A percentile compares a stretch with the other conserved stretches of the same genome.
These are phyloP conservation scores for Trypanosoma mega DNA, from an alignment of 208 protist genomes.

Conservation along the genomic window DNA sequence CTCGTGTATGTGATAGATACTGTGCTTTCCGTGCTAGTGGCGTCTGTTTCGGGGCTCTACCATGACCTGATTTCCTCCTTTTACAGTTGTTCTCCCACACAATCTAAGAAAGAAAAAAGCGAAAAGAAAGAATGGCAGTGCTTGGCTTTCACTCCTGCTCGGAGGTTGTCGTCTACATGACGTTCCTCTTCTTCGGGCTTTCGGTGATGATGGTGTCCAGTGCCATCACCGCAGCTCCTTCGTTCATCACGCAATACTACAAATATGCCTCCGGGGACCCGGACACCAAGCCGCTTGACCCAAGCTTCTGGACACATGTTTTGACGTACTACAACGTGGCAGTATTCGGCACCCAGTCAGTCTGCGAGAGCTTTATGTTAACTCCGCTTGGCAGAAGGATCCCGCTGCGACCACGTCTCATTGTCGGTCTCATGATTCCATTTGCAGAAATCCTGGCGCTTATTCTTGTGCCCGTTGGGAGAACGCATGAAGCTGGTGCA, in stretches of 20 bases:
- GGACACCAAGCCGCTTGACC: conserved; percentile 36
- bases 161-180: conserved; percentile 75
- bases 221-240: conserved; percentile 74
- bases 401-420: conserved; percentile 45
- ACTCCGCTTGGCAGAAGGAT: conserved; percentile 44
- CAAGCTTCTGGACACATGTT: conserved; percentile 70
- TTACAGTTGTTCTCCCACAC: too few species aligned
- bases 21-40: too few species aligned
- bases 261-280: conserved; percentile 57
- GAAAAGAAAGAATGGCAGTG: too few species aligned
- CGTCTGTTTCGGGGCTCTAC: too few species aligned
- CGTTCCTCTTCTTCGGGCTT: conserved; percentile 81
- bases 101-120: too few species aligned
- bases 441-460: conserved; percentile 61
- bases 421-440: conserved; percentile 50
- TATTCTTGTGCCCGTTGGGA: conserved; percentile 44
- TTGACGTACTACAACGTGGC: conserved; percentile 81
- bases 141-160: conserved; percentile 54
- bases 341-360: conserved; percentile 57
- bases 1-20: too few species aligned
- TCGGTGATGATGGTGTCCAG: conserved; percentile 88
- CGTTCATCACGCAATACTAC: conserved; percentile 79
- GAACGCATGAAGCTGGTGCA: conserved; percentile 42
- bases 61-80: too few species aligned
- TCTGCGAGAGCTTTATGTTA: conserved; percentile 50